Percentiles rank a stretch among this genome's conserved stretches.
Evolutionary conservation across 2,329 filamentous ascomycete genomes (phyloP).

Genomic region (Trichoderma sp.): DNA sequence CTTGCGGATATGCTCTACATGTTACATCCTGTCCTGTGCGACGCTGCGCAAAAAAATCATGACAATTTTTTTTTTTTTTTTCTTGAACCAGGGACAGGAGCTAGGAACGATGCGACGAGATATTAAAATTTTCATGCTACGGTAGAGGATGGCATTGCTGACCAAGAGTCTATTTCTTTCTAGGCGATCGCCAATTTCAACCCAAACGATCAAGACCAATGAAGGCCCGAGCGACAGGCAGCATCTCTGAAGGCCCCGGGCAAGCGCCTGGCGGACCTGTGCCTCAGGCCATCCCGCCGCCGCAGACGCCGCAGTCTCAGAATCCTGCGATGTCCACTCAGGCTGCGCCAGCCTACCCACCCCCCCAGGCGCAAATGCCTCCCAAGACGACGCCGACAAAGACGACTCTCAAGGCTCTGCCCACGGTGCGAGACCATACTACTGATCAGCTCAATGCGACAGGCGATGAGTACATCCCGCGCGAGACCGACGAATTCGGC

Average conservation of each 20-base stretch:
- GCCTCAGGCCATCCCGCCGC: slow-evolving; percentile 46
- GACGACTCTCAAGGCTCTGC: slow-evolving; percentile 85
- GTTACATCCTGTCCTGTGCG: slow-evolving; percentile 39
- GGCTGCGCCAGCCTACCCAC: slow-evolving; percentile 41
- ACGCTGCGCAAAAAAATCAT: slow-evolving; percentile 31
- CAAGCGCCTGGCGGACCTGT: slow-evolving; percentile 51
- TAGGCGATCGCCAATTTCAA: slow-evolving; percentile 52
- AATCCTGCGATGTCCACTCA: slow-evolving; percentile 49
- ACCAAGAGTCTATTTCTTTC: slow-evolving; percentile 33
- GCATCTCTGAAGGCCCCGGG: slow-evolving; percentile 58
- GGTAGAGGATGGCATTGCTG: slow-evolving; percentile 25
- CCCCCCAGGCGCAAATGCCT: slow-evolving; percentile 54
- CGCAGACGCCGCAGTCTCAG: slow-evolving; percentile 58
- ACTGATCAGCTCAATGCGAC: slow-evolving; percentile 89
- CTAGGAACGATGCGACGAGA: slow-evolving; percentile 8
- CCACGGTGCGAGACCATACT: slow-evolving; percentile 94
- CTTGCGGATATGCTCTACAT: slow-evolving; percentile 27
- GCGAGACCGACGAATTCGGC: slow-evolving; percentile 88
- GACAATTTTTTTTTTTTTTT: not conserved
- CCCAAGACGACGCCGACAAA: slow-evolving; percentile 81
- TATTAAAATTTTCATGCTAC: not conserved
- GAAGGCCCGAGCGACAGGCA: slow-evolving; percentile 57
- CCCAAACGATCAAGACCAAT: slow-evolving; percentile 59
- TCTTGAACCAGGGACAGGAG: slow-evolving; percentile 9
- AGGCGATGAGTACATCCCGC: slow-evolving; percentile 91